These are phyloP conservation scores for Teunomyces barrocoloradensis DNA, from an alignment of 805 yeast species.

Conservation along the genomic window DNA sequence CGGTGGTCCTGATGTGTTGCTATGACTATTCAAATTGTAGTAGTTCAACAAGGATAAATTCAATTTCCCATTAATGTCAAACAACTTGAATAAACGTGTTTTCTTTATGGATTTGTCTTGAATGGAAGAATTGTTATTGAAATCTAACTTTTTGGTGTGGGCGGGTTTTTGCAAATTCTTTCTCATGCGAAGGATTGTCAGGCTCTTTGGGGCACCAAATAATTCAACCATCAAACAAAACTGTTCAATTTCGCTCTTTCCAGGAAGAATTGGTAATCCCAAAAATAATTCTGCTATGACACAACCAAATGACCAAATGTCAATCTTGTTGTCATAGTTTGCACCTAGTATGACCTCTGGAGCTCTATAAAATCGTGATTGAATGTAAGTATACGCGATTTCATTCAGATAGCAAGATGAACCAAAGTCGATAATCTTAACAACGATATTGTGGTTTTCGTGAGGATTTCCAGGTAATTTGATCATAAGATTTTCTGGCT, in stretches of 20 bases:
- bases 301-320: slow-evolving; percentile 50
- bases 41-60: slow-evolving; percentile 27
- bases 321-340: slow-evolving; percentile 52
- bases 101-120: slow-evolving; percentile 34
- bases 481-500: slow-evolving; percentile 80
- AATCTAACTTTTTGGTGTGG: slow-evolving; percentile 11
- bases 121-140: slow-evolving; percentile 9
- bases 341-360: slow-evolving; percentile 76
- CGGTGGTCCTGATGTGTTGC: neutral
- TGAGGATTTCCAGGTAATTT: slow-evolving; percentile 25
- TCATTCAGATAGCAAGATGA: slow-evolving; percentile 50
- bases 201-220: slow-evolving; percentile 47
- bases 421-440: slow-evolving; percentile 83
- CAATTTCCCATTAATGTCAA: slow-evolving; percentile 38
- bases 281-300: slow-evolving; percentile 36
- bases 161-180: slow-evolving; percentile 28
- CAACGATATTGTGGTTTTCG: slow-evolving; percentile 40
- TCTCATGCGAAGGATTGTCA: slow-evolving; percentile 39
- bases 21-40: slow-evolving; percentile 7
- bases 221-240: slow-evolving; percentile 41
- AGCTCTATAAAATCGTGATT: slow-evolving; percentile 72
- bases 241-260: slow-evolving; percentile 48
- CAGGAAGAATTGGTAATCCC: slow-evolving; percentile 46
- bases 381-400: slow-evolving; percentile 49
- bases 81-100: slow-evolving; percentile 36